Conservation (phyloP, 2,329 filamentous ascomycete species). For the Fonsecaea multimorphosa region DNA sequence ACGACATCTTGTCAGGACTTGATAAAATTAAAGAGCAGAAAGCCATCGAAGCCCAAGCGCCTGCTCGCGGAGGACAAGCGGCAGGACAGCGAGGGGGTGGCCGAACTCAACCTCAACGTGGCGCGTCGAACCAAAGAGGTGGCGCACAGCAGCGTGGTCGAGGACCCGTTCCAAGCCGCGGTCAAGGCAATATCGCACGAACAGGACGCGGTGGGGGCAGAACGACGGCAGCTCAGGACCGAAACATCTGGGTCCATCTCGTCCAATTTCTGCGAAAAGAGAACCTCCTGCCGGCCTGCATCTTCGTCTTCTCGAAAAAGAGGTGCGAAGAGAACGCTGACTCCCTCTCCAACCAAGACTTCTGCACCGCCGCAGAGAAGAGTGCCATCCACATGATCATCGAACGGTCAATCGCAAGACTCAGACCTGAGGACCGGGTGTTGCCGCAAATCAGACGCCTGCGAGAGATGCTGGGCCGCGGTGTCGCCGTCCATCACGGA, state of each 20-base stretch:
- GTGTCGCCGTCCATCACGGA: constrained; percentile 95
- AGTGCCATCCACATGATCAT: constrained; percentile 98
- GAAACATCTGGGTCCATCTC: constrained; percentile 94
- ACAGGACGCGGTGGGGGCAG: constrained; percentile 84
- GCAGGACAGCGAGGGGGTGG: constrained; percentile 59
- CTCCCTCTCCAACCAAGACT: constrained; percentile 92
- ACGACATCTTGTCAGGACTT: constrained; percentile 77
- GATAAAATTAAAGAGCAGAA: constrained; percentile 72
- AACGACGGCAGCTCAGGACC: constrained; percentile 89
- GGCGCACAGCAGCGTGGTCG: constrained; percentile 58
- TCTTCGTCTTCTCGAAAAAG: constrained; percentile 99
- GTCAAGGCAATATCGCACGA: constrained; percentile 84
- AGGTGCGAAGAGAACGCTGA: constrained; percentile 97
- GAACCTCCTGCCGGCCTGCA: constrained; percentile 85
- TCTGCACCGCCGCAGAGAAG: constrained; percentile 90
- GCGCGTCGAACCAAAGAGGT: constrained; percentile 61
- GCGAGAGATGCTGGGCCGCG: constrained; percentile 81
- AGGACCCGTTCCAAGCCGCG: constrained; percentile 62
- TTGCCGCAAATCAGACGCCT: constrained; percentile 92
- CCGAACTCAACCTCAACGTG: constrained; percentile 57
- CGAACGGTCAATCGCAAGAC: constrained; percentile 86
- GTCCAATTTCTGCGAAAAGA: constrained; percentile 90
- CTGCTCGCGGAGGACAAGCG: constrained; percentile 42
- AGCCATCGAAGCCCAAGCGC: constrained; percentile 54
- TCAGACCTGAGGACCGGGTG: constrained; percentile 86